Conservation (phyloP, 2,329 filamentous ascomycete species). For the Apiospora rasikravindrae region DNA sequence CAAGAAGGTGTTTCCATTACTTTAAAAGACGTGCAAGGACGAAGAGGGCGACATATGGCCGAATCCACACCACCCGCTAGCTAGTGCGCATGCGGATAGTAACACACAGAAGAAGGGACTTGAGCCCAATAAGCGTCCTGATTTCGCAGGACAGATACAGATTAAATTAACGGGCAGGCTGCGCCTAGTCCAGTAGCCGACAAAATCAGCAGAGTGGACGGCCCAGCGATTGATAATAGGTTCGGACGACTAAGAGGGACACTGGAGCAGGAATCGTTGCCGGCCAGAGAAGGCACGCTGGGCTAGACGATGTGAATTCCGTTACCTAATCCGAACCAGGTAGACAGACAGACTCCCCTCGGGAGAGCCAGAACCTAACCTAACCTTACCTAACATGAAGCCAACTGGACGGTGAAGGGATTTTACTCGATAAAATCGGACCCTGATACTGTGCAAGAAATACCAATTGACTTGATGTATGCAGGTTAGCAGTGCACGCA, state of each 20-base stretch:
- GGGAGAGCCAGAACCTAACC: background rate
- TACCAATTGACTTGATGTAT: background rate
- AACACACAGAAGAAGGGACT: background rate
- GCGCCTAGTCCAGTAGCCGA: background rate
- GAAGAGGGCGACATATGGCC: conserved; percentile 7
- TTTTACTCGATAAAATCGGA: conserved; percentile 18
- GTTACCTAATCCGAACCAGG: conserved; percentile 36
- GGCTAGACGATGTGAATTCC: conserved; percentile 26
- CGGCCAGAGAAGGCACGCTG: background rate
- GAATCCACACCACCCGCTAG: conserved; percentile 7
- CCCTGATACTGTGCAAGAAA: background rate
- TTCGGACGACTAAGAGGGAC: background rate
- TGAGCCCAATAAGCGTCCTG: conserved; percentile 1
- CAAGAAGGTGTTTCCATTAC: conserved; percentile 14
- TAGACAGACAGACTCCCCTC: background rate
- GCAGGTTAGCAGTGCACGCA: conserved; percentile 4
- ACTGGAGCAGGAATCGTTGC: background rate
- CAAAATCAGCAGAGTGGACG: conserved; percentile 2
- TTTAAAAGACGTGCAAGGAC: background rate
- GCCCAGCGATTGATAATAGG: background rate
- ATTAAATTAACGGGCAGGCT: background rate
- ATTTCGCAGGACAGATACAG: background rate
- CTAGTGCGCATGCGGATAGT: conserved; percentile 1
- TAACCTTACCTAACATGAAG: background rate
- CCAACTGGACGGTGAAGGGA: conserved; percentile 12